Evolutionary conservation across 2,329 filamentous ascomycete species (phyloP).

Genomic region (Apiospora arundinis): DNA sequence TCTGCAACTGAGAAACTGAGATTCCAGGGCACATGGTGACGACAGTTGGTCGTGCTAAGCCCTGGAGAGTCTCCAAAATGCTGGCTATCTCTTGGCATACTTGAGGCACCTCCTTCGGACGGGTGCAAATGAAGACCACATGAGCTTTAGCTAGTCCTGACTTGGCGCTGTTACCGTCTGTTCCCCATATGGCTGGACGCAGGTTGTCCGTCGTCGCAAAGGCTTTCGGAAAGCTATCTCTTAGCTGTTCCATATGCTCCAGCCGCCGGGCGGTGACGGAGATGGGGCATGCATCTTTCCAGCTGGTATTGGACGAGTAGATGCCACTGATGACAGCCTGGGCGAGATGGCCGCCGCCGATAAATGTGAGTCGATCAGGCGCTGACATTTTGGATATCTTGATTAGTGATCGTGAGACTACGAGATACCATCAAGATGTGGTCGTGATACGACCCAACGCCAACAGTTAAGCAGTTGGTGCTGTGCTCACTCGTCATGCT

Average conservation of each 20-base stretch:
- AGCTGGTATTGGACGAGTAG: background rate
- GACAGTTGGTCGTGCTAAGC: background rate
- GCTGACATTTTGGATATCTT: background rate
- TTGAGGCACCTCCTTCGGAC: background rate
- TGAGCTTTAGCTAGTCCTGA: background rate
- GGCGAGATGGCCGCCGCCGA: background rate
- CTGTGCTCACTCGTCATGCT: no score
- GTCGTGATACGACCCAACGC: background rate
- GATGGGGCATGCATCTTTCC: background rate
- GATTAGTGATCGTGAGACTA: background rate
- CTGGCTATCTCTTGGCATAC: background rate
- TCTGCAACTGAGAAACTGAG: background rate
- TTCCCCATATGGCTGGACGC: background rate
- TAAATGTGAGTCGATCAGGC: background rate
- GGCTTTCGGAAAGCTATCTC: background rate
- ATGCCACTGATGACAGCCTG: background rate
- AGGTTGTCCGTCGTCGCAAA: conserved; percentile 1
- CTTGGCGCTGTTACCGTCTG: background rate
- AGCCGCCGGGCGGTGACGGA: background rate
- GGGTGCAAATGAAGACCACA: background rate
- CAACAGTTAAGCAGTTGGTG: background rate
- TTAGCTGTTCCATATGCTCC: background rate
- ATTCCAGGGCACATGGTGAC: conserved; percentile 14
- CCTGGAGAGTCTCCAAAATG: background rate
- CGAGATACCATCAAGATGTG: background rate